Percentiles rank a stretch among this genome's conserved stretches.
phyloP scores from a whole-genome alignment of 345 rosid genomes.

The Hirschfeldia incana region DNA sequence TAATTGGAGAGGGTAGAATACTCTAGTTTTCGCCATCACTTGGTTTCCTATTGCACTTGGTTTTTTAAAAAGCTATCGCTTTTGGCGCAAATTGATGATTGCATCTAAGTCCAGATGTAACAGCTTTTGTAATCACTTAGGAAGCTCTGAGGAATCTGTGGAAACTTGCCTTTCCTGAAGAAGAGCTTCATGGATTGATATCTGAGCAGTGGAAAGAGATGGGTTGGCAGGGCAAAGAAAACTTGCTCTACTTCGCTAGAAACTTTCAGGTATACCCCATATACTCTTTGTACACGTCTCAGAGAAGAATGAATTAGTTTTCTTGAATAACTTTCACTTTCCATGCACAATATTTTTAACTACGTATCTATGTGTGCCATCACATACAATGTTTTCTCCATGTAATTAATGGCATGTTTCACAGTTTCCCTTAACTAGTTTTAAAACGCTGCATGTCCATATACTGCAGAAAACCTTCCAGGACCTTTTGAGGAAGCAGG shows the following conservation, averaged over 20 bases:
- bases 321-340: background rate
- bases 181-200: constrained; percentile 78
- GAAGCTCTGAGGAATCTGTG: constrained; percentile 84
- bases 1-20: constrained; percentile 6
- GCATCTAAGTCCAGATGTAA: background rate
- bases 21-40: background rate
- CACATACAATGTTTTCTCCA: background rate
- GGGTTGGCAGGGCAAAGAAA: constrained; percentile 99
- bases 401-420: background rate
- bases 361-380: background rate
- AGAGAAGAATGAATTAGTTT: constrained; percentile 6
- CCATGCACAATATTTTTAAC: background rate
- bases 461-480: constrained; percentile 77
- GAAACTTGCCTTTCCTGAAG: constrained; percentile 89
- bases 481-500: constrained; percentile 87
- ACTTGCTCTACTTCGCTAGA: constrained; percentile 82
- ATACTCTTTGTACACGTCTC: background rate
- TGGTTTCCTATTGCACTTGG: background rate
- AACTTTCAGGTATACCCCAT: constrained; percentile 65
- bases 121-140: constrained; percentile 41
- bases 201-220: constrained; percentile 99
- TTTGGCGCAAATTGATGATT: background rate
- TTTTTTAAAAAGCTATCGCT: background rate
- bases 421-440: background rate
- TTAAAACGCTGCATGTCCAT: constrained; percentile 3